These are phyloP conservation scores for Microcos paniculata DNA, from an alignment of 345 rosid genomes.

Conservation along the genomic window DNA sequence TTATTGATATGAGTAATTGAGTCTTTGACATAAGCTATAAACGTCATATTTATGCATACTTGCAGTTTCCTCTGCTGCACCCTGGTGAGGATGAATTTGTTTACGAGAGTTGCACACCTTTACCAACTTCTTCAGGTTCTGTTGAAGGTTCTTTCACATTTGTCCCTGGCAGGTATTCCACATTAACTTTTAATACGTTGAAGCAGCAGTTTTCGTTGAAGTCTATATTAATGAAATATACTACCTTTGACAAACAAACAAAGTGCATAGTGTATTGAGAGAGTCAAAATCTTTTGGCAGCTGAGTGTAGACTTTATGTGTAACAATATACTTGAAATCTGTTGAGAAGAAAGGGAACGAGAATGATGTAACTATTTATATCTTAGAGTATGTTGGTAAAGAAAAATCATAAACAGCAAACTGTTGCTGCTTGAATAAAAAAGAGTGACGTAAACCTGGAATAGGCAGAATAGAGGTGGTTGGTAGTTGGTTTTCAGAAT, in stretches of 20 bases:
- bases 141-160: conserved; percentile 80
- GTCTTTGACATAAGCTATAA: neutral
- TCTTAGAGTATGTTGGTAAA: neutral
- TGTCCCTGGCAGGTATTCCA: conserved; percentile 78
- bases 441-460: too few species aligned
- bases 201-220: neutral
- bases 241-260: neutral
- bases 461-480: too few species aligned
- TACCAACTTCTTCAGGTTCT: conserved; percentile 46
- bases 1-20: neutral
- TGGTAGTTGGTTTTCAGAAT: neutral
- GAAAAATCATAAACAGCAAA: neutral
- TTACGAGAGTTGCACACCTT: conserved; percentile 55
- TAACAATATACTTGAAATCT: too few species aligned
- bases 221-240: neutral
- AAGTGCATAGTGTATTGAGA: neutral
- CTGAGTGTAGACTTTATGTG: neutral
- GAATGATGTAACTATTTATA: neutral
- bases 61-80: conserved; percentile 68
- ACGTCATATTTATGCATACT: conserved; percentile 18
- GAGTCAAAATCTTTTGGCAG: neutral
- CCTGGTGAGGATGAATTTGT: conserved; percentile 69
- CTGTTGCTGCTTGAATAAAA: neutral
- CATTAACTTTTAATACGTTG: neutral
- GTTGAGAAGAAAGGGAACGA: neutral